Evolutionary conservation across 1,284 basidiomycete species (phyloP).

Genomic region (Naganishia sp.): DNA sequence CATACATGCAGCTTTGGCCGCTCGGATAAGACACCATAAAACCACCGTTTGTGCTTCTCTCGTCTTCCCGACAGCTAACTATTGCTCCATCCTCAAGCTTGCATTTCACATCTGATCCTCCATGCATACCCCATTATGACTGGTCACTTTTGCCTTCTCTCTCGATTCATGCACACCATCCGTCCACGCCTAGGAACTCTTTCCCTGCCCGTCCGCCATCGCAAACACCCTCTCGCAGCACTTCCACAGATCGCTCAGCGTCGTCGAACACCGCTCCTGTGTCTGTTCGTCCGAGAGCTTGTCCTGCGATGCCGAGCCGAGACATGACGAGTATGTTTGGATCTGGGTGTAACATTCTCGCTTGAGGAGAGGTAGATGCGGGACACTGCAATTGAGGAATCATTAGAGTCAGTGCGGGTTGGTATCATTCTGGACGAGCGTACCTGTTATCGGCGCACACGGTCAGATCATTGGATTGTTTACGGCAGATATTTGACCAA

Average conservation of each 20-base stretch:
- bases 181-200: slow-evolving; percentile 1
- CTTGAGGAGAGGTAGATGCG: slow-evolving; percentile 49
- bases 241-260: slow-evolving; percentile 49
- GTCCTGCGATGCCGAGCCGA: slow-evolving; percentile 39
- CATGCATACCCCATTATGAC: too few relatives aligned
- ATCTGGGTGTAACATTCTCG: slow-evolving; percentile 44
- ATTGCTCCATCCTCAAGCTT: neutral
- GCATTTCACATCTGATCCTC: neutral
- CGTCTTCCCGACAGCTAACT: too few relatives aligned
- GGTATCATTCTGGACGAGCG: neutral
- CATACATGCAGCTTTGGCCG: too few relatives aligned
- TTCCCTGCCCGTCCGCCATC: slow-evolving; percentile 35
- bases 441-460: slow-evolving; percentile 49
- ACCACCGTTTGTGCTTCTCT: too few relatives aligned
- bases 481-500: slow-evolving; percentile 47
- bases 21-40: too few relatives aligned
- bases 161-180: too few relatives aligned
- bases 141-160: too few relatives aligned
- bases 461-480: slow-evolving; percentile 44
- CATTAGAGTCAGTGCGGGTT: neutral
- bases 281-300: slow-evolving; percentile 41
- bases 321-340: slow-evolving; percentile 44
- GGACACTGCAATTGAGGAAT: slow-evolving; percentile 39
- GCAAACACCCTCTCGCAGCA: slow-evolving; percentile 46
- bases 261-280: slow-evolving; percentile 39